A percentile compares a stretch with the other conserved stretches of the same genome.
phyloP scores from a whole-genome alignment of 1,139 yeast species.

The Debaryomycetaceae sp. region DNA sequence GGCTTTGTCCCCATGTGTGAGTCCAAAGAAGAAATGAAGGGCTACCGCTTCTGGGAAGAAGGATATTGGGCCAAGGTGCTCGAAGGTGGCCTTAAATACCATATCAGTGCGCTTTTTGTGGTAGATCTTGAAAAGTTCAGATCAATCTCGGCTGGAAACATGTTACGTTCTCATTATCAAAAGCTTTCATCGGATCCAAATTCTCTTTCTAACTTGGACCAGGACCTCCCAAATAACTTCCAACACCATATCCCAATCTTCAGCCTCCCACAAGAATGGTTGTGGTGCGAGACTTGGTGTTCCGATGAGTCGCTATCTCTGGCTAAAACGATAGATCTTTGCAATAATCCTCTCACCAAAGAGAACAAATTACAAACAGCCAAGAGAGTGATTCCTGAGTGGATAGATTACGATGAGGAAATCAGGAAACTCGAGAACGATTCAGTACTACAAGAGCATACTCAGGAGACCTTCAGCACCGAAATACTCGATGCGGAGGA shows the following conservation, averaged over 20 bases:
- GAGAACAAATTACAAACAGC: constrained; percentile 77
- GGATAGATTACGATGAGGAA: constrained; percentile 62
- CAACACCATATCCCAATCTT: constrained; percentile 65
- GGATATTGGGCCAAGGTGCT: constrained; percentile 83
- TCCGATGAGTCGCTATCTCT: constrained; percentile 52
- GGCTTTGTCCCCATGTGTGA: constrained; percentile 91
- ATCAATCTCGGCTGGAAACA: constrained; percentile 68
- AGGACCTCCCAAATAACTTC: constrained; percentile 84
- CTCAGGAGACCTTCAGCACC: neutral
- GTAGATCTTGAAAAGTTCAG: constrained; percentile 72
- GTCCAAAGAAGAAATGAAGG: constrained; percentile 75
- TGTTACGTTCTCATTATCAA: constrained; percentile 83
- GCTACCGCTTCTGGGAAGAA: constrained; percentile 85
- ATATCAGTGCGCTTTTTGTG: constrained; percentile 81
- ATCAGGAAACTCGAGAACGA: constrained; percentile 20
- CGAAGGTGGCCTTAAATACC: constrained; percentile 60
- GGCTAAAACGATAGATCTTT: constrained; percentile 79
- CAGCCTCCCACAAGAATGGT: constrained; percentile 79
- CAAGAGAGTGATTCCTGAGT: constrained; percentile 70
- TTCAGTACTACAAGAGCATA: neutral
- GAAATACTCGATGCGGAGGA: neutral
- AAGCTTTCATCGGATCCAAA: constrained; percentile 71
- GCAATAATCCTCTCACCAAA: constrained; percentile 77
- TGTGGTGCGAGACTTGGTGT: constrained; percentile 96
- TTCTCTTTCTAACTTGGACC: constrained; percentile 82